Percentiles rank a stretch among this genome's conserved stretches.
Evolutionary conservation across 2,329 filamentous ascomycete genomes (phyloP).

Genomic region (Botrytis byssoidea): DNA sequence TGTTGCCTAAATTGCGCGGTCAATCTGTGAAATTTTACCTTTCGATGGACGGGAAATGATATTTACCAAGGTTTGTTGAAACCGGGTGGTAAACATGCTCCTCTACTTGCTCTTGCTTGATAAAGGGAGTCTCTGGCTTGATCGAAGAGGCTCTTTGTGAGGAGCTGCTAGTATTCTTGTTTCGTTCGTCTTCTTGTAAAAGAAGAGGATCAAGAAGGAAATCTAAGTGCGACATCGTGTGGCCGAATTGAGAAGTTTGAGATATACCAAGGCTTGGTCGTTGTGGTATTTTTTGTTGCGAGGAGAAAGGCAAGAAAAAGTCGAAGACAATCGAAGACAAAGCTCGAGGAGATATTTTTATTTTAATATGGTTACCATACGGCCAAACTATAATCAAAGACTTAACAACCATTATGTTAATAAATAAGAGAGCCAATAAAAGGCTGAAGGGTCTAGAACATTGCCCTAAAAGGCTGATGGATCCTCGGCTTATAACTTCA

Average conservation of each 20-base stretch:
- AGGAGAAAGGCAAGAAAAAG: not conserved
- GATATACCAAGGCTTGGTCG: not conserved
- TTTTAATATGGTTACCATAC: not conserved
- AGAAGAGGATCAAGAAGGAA: not conserved
- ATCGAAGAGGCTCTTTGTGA: not conserved
- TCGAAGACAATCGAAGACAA: not conserved
- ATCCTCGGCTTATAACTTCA: not conserved
- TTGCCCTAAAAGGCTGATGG: not conserved
- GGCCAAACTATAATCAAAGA: not conserved
- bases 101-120: not conserved
- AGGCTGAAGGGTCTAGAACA: not conserved
- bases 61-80: not conserved
- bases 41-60: not conserved
- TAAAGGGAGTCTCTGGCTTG: not conserved
- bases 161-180: not conserved
- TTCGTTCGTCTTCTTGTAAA: not conserved
- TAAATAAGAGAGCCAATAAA: not conserved
- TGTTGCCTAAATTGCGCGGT: not conserved
- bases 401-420: not conserved
- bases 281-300: not conserved
- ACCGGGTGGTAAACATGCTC: not conserved
- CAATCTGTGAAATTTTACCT: not conserved
- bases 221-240: not conserved
- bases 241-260: not conserved
- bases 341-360: not conserved